Conservation (phyloP, 495 filamentous ascomycete species). For the Aspergillus kassunensis region DNA sequence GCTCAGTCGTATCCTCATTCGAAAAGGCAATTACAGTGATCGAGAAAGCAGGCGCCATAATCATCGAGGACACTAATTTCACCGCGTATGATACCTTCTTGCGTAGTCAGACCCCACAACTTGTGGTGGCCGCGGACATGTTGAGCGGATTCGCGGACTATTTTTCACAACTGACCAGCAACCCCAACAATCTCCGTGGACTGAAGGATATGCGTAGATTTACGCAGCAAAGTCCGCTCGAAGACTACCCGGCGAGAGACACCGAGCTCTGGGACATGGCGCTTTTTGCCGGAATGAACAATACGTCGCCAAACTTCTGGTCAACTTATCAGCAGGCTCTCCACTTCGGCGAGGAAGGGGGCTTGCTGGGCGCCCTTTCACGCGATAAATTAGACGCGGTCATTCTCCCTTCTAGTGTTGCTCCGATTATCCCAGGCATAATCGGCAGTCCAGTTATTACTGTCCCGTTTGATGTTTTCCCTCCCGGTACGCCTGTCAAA, state of each 20-base stretch:
- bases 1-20: conserved; percentile 40
- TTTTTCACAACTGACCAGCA: conserved; percentile 39
- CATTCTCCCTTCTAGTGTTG: conserved; percentile 45
- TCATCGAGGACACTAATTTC: conserved; percentile 52
- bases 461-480: conserved; percentile 50
- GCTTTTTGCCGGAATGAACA: conserved; percentile 33
- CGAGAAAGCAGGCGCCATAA: conserved; percentile 44
- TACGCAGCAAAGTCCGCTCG: conserved; percentile 39
- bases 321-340: conserved; percentile 40
- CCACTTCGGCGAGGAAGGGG: conserved; percentile 43
- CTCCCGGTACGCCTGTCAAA: conserved; percentile 37
- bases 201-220: conserved; percentile 40
- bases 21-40: conserved; percentile 40
- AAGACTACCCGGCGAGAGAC: conserved; percentile 49
- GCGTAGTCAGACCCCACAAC: conserved; percentile 19
- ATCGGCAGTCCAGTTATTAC: conserved; percentile 49
- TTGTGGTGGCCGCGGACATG: conserved; percentile 45
- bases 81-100: conserved; percentile 43
- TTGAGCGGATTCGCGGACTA: conserved; percentile 39
- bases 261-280: conserved; percentile 44
- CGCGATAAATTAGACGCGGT: conserved; percentile 47
- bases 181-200: conserved; percentile 43
- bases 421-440: conserved; percentile 42
- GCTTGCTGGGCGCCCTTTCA: conserved; percentile 45
- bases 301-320: conserved; percentile 42